Evolutionary conservation across 306 rosid species (phyloP).

Genomic region (Lagenaria siceraria): DNA sequence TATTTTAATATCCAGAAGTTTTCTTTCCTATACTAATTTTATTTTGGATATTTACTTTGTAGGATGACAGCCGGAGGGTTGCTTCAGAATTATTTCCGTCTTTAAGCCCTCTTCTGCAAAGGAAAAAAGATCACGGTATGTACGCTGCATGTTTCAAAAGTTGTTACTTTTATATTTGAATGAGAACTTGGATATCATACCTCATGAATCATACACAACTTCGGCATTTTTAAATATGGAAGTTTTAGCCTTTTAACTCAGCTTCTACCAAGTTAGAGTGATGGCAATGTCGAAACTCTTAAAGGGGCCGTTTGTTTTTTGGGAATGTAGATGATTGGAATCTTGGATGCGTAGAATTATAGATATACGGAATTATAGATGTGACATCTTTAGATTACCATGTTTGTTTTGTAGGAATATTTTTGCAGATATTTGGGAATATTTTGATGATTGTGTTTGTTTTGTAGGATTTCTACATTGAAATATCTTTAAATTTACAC

Average conservation of each 20-base stretch:
- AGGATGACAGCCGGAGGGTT: slow-evolving; percentile 84
- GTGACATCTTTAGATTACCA: no score
- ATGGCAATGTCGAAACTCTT: not conserved
- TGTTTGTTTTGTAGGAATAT: no score
- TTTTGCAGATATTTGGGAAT: no score
- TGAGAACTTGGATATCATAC: not conserved
- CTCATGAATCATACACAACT: not conserved
- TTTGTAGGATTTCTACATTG: no score
- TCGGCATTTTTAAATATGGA: not conserved
- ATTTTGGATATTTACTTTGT: slow-evolving; percentile 14
- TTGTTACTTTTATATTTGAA: not conserved
- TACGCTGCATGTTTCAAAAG: not conserved
- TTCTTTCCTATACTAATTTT: not conserved
- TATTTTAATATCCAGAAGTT: not conserved
- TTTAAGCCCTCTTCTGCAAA: slow-evolving; percentile 37
- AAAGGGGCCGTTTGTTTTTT: no score
- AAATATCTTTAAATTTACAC: no score
- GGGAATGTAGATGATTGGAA: no score
- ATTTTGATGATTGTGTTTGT: no score
- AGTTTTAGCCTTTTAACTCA: not conserved
- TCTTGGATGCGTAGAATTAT: no score
- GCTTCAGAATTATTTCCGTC: slow-evolving; percentile 76
- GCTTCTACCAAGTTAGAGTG: not conserved
- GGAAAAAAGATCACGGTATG: slow-evolving; percentile 88
- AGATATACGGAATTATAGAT: no score